Evolutionary conservation across 2,329 filamentous ascomycete genomes (phyloP).

Genomic region (Leptographium wingfieldii): DNA sequence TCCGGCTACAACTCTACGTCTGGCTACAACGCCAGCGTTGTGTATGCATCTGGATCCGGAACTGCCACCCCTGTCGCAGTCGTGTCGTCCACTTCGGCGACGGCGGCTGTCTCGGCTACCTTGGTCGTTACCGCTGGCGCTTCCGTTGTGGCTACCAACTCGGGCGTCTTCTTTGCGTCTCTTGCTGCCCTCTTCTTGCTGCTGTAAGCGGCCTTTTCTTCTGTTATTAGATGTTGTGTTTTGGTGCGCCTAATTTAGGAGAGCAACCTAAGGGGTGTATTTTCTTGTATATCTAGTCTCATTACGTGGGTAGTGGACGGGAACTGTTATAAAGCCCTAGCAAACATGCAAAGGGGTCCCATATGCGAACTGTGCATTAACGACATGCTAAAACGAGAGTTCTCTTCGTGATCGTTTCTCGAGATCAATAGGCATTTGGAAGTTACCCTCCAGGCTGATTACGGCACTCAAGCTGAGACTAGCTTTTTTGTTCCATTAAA

Average conservation of each 20-base stretch:
- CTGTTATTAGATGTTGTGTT: background rate
- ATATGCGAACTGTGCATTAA: background rate
- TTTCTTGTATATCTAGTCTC: background rate
- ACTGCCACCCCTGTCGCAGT: background rate
- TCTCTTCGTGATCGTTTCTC: too few species aligned
- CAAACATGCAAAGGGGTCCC: background rate
- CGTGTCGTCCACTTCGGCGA: background rate
- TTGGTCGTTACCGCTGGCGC: background rate
- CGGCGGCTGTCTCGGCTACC: background rate
- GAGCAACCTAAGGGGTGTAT: background rate
- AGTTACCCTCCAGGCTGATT: too few species aligned
- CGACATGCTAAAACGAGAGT: too few species aligned
- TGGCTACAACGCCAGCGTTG: too few species aligned
- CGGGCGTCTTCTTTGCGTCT: background rate
- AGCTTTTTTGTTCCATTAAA: too few species aligned
- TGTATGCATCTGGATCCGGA: too few species aligned
- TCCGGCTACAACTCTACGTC: too few species aligned
- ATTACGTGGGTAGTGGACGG: background rate
- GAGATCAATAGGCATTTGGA: too few species aligned
- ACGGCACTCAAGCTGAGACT: too few species aligned
- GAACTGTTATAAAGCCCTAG: background rate
- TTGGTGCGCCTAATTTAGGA: background rate
- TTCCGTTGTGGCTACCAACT: background rate
- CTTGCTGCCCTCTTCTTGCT: background rate
- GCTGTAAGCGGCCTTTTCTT: background rate